phyloP scores from a whole-genome alignment of 495 filamentous ascomycete species.

The Aspergillus ostianus region DNA sequence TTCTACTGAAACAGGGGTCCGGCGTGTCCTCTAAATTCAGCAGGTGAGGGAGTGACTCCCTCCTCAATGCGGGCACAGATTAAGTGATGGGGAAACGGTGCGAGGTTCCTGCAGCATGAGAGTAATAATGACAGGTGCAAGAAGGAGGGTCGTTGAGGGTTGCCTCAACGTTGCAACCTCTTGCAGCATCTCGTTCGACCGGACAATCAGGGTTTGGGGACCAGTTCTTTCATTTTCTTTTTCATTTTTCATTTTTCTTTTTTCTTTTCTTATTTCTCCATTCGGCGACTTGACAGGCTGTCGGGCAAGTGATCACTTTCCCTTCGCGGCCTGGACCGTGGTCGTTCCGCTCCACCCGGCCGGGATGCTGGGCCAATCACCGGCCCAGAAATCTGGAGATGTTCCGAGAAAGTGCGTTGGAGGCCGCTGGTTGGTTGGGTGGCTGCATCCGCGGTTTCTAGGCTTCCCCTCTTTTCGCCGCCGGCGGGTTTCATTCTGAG shows the following conservation, averaged over 20 bases:
- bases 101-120: too few relatives aligned
- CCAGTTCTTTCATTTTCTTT: background rate
- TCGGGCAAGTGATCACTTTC: slow-evolving; percentile 7
- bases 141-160: background rate
- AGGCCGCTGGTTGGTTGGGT: background rate
- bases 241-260: background rate
- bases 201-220: background rate
- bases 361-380: background rate
- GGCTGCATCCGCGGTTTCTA: background rate
- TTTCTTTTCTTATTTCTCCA: slow-evolving; percentile 1
- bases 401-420: background rate
- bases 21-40: too few relatives aligned
- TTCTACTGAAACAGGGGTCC: background rate
- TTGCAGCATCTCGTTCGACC: background rate
- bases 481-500: too few relatives aligned
- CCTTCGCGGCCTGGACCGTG: background rate
- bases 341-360: background rate
- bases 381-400: background rate
- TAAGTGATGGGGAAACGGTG: too few relatives aligned
- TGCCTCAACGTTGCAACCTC: too few relatives aligned
- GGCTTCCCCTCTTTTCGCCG: too few relatives aligned
- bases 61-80: too few relatives aligned
- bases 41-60: too few relatives aligned
- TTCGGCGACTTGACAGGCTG: background rate
- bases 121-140: background rate